Evolutionary conservation across 129 eudicot species (phyloP), one percentile per base, ranked within the genome.

Genomic region (Flaveria bidentis): DNA sequence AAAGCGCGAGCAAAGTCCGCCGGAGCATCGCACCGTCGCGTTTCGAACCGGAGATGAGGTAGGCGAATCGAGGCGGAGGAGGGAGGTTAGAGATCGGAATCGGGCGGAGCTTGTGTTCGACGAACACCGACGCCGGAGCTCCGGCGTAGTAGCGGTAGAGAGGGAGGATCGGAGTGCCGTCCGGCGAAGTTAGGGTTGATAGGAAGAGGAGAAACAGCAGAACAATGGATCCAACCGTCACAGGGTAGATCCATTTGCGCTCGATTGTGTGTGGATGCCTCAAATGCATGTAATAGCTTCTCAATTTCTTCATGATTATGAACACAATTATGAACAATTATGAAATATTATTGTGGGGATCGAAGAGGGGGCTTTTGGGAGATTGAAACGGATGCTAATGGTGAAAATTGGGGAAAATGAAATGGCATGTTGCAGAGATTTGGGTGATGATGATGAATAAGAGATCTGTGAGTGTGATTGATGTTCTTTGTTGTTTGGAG

Each of bases 1-100:
- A 93, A 1, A 93, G 83, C 0, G 98, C 96, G 23, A 83, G 76
- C 1, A 93, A 84, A 2, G 97, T 87, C 5, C 98, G 84, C 14
- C 73, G 77, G 26, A 93, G 92, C 87, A 84, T 85, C 4, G 25
- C 15, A 8, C 89, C 89, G 39, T 90, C 89, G 15, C 84, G 91
- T 42, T 84, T 84, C 3, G 98, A 93, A 47, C 98, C 98, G 60
- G 98, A 93, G 2, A 93, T 87, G 7, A 93, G 77, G 86, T 93
- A 93, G 7, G 96, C 98, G 12, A 93, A 58, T 0, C 98, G 92
- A 6, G 97, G 98, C 36, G 89, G 95, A 2, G 91, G 90, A 15
- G 95, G 92, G 22, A 78, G 73, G 18, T 77, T 23, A 36, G 87
- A 80, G 20, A 81, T 39, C 1, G 91, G 92, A 1, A 87, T 14